A percentile compares a stretch with the other conserved stretches of the same genome.
Evolutionary conservation across 2,329 filamentous ascomycete species (phyloP).

Genomic region (Cordyceps cicadae): DNA sequence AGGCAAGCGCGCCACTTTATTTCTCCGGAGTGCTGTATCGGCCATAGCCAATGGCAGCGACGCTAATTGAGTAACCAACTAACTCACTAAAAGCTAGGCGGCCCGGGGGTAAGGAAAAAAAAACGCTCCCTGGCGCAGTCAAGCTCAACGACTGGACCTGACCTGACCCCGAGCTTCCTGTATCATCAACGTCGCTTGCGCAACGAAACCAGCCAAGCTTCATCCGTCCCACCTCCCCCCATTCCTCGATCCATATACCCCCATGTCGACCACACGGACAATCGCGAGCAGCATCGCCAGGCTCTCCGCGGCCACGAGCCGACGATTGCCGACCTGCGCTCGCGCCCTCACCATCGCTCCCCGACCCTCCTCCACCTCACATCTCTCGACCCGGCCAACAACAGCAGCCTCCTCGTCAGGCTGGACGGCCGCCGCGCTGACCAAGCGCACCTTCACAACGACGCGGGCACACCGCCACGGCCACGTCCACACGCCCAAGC

Average conservation of each 20-base stretch:
- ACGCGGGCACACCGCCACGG: constrained; percentile 58
- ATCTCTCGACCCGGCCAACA: neutral
- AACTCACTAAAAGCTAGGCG: no score
- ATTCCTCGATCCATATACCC: constrained; percentile 2
- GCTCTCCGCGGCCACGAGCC: constrained; percentile 23
- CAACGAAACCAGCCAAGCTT: constrained; percentile 2
- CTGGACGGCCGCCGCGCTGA: neutral
- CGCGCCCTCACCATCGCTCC: constrained; percentile 18
- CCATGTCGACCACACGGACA: constrained; percentile 27
- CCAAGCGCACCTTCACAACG: constrained; percentile 53
- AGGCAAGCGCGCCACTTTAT: neutral
- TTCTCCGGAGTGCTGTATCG: neutral
- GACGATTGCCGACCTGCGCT: constrained; percentile 18
- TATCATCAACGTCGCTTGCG: neutral
- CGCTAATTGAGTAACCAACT: neutral
- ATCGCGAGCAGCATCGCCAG: constrained; percentile 25
- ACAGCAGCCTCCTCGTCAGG: neutral
- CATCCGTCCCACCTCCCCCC: constrained; percentile 1
- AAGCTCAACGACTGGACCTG: neutral
- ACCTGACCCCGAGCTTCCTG: neutral
- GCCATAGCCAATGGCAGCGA: constrained; percentile 5
- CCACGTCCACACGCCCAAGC: constrained; percentile 74
- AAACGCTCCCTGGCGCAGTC: constrained; percentile 3
- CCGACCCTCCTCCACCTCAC: neutral
- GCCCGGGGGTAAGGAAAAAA: neutral